Evolutionary conservation across 2,329 filamentous ascomycete genomes (phyloP), one percentile per base, ranked within the genome.

Genomic region (Drechslera avenae): DNA sequence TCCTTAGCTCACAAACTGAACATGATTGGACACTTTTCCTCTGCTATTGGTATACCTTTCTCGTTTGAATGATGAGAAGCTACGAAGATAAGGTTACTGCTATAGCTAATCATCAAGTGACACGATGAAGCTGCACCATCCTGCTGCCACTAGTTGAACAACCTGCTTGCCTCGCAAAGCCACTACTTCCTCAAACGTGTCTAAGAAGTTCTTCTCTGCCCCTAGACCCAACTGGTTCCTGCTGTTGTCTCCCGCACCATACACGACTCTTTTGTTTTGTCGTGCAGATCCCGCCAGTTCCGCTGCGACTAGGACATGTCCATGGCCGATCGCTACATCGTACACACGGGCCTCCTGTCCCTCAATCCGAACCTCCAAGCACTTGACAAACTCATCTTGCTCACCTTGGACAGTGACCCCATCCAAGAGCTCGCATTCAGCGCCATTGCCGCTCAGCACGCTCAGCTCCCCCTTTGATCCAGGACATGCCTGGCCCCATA

Each of bases 401-500:
- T 60, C 54, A 9, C 30, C 37, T 5, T 62, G 53, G 16, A 18
- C 14, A 32, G 30, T 37, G 4, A 63, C 37, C 4, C 16, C 47
- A 2, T 48, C 50, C 12, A 0, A 26, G 5, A 18, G n/a, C 30
- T 1, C 19, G 4, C 8, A 17, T 9, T 10, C 16, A 2, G 50
- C 39, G 7, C 17, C n/a, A 16, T 6, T 39, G 2, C 16, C 33
- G 18, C 32, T 43, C 21, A 70, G 34, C n/a, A 65, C 58, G 6
- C n/a, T 21, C 5, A 70, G 19, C 19, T 67, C 59, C 2, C 32
- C 52, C 1, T 34, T 36, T 9, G 46, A 45, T 3, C 63, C 67
- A n/a, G 67, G 66, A 45, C 48, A 59, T 4, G 62, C 52, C 41
- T 69, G 63, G 3, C 71, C 71, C 71, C 71, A 73, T 4, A 73